These are phyloP conservation scores for Trichoderma virens DNA, from an alignment of 495 filamentous ascomycete genomes.

Conservation along the genomic window DNA sequence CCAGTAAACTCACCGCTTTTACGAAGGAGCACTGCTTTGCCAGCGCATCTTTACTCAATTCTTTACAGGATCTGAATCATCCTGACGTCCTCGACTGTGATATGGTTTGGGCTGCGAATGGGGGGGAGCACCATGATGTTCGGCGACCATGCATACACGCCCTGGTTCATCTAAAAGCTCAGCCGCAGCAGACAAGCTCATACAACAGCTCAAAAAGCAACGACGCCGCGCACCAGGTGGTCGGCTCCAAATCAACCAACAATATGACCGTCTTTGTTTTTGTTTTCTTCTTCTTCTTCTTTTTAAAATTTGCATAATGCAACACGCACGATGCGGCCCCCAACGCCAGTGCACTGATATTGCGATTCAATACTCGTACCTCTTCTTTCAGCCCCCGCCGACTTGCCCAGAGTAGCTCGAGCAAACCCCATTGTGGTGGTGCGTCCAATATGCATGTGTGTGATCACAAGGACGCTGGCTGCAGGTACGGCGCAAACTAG, in stretches of 20 bases:
- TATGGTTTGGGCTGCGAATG: neutral
- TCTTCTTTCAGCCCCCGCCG: neutral
- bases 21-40: neutral
- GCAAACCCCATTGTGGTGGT: neutral
- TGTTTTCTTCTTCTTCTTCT: too few relatives aligned
- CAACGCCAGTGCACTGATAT: neutral
- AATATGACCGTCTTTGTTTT: neutral
- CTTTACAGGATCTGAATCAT: neutral
- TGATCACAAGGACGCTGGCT: neutral
- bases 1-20: neutral
- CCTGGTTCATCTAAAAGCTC: neutral
- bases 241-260: neutral
- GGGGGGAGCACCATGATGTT: neutral
- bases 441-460: neutral
- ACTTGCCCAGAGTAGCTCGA: neutral
- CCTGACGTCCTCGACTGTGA: neutral
- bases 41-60: neutral
- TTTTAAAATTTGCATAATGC: neutral
- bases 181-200: neutral
- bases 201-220: neutral
- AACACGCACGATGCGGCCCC: neutral
- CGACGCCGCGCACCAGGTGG: neutral
- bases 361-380: neutral
- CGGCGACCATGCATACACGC: neutral
- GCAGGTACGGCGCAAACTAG: conserved; percentile 8